Evolutionary conservation across 1,284 basidiomycete species (phyloP), one percentile per base, ranked within the genome.

Genomic region (Baeospora myosura): DNA sequence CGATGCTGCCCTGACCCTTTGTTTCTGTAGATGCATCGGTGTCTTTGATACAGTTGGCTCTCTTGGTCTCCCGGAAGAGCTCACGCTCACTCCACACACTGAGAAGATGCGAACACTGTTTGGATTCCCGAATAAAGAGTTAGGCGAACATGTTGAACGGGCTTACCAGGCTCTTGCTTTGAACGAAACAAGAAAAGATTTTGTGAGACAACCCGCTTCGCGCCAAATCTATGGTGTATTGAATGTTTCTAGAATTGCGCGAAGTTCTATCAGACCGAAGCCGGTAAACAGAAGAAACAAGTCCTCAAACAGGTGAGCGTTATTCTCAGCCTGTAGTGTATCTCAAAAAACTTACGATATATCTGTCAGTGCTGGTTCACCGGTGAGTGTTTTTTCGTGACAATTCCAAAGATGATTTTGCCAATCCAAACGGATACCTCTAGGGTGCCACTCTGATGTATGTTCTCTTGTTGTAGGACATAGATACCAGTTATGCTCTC

Each of bases 11-110:
- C 36, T 51, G 21, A 41, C 12, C 29, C 14, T 43, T 33, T 22
- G 43, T 14, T 22, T 24, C 12, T 37, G 23, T 41, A 85, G 82
- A 58, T 80, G 78, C 49, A 50, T 85, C 38, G 82, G 82, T 2
- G 79, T 85, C 12, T 85, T 79, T 51, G 81, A 85, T 52, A 85
- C 82, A 2, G 82, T 85, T 18, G 81, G 81, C 10, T 72, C 78
- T 14, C 56, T 83, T 22, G 82, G 81, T 7, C 56, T 85, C 17
- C 82, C 81, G 1, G 76, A 78, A 50, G 79, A 82, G 48, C 52
- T 85, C 7, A 68, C 69, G 48, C 52, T 85, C 7, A 68, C 69
- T 2, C 53, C 66, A 29, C 56, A 59, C 12, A 62, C 63, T 10
- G 49, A 60, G 39, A 61, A 69, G 49, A 53, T 72, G 44, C 57